Evolutionary conservation across 1,139 yeast species (phyloP), one percentile per base, ranked within the genome.

Genomic region (Kluyveromyces sp.): DNA sequence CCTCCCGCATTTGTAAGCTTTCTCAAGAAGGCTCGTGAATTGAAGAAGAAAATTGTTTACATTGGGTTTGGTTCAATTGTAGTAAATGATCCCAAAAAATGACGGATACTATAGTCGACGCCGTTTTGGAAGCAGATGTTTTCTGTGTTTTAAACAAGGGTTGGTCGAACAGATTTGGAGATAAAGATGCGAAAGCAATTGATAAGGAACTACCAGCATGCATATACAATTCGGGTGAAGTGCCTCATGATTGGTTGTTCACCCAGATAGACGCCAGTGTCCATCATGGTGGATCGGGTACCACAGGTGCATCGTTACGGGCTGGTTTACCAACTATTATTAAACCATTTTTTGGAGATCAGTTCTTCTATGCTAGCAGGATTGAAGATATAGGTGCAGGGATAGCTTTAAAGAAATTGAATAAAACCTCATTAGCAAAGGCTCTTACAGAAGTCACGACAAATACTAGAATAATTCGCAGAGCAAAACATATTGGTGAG

Each of bases 271-370:
- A 90, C 66, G 97, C 92, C 0, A 96, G 95, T 0, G 96, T 90
- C 3, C 98, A 90, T 60, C 98, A 90, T 64, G 98, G 98, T 35
- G 98, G 98, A 0, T 84, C 96, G 0, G 98, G 98, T 1, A 88
- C 97, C 0, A 89, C 97, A 0, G 98, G 98, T 7, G 96, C 97
- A 0, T 77, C 94, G 2, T 64, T 90, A 47, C 69, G 92, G 51
- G 85, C 88, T 7, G 98, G 97, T 0, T 63, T 85, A 32, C 97
- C 97, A 0, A 87, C 96, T 0, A 77, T 90, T 37, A 81, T 90
- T 55, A 90, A 90, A 63, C 97, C 98, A 2, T 90, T 92, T 60
- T 90, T 90, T 65, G 98, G 97, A 0, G 98, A 90, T 64, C 98
- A 90, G 64, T 89, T 86, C 63, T 90, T 90, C 63, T 90, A 86